Evolutionary conservation across 768 basidiomycete species (phyloP).

Genomic region (Leccinum ochraceum): DNA sequence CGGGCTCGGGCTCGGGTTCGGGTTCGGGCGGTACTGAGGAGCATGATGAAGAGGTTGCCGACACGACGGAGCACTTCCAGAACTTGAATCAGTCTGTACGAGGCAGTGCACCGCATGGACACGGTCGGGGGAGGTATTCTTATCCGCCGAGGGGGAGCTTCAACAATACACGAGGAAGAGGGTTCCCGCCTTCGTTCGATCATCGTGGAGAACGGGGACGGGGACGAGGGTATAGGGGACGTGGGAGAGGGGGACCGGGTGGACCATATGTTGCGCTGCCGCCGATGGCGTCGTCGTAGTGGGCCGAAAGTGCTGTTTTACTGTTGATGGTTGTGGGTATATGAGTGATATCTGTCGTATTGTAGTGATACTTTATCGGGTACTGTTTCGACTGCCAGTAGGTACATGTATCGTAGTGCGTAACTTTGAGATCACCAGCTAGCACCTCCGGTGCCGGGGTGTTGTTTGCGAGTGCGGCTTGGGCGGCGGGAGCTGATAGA

Average conservation of each 20-base stretch:
- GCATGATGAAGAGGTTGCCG: conserved; percentile 10
- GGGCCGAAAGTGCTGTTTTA: not conserved
- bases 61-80: not conserved
- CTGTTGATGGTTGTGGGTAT: not conserved
- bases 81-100: conserved; percentile 23
- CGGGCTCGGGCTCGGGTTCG: not conserved
- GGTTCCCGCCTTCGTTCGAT: conserved; percentile 25
- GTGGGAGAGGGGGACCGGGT: not conserved
- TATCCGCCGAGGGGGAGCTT: conserved; percentile 26
- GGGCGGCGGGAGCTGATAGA: too few species aligned
- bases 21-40: not conserved
- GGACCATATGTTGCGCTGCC: conserved; percentile 1
- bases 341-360: not conserved
- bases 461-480: too few species aligned
- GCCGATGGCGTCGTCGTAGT: conserved; percentile 12
- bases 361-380: not conserved
- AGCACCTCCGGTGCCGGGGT: too few species aligned
- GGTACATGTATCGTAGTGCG: not conserved
- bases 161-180: conserved; percentile 33
- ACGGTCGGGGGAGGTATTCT: conserved; percentile 35
- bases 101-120: conserved; percentile 30
- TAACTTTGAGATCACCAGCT: too few species aligned
- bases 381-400: not conserved
- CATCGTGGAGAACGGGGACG: conserved; percentile 37
- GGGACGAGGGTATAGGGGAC: conserved; percentile 32